Base-by-base conservation (phyloP, 169 alveolate genomes). In the Plasmodium yoelii region DNA sequence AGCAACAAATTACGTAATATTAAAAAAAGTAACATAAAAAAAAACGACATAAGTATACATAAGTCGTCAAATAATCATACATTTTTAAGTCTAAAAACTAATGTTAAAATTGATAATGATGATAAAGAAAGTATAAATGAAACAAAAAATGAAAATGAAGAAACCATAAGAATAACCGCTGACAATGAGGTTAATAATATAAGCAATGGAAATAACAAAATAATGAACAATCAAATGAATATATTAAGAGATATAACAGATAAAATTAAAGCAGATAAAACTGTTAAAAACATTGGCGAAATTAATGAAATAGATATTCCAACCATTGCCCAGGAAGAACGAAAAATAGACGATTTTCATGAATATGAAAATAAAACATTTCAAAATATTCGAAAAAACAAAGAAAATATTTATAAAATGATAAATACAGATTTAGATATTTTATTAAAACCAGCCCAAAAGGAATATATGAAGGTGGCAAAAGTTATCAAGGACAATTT, bases 391-490 rank as follows among this genome's bases (percentile, higher is more conserved):
- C 63, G 57, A 10, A 44, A 77, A 26, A 77, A 77, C 18, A 77
- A 77, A 53, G 55, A 77, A 64, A 77, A 77, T 51, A 77, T 77
- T 63, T 28, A 77, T 68, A 24, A 67, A 63, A 61, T 77, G 77
- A 77, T 77, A 63, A 77, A 77, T 57, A 59, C 63, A 46, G 88
- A 77, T 28, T 77, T 77, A 46, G 88, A 77, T 64, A 44, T 47
- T 39, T 69, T 77, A 22, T 57, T 77, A 57, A 77, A 61, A 28
- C 88, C 88, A 34, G 88, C 88, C 13, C 88, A 77, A 57, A 65
- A 49, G 59, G 88, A 77, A 53, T 77, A 77, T 77, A 77, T 77
- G 56, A 77, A 51, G 28, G 88, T 77, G 68, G 88, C 88, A 49
- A 55, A 57, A 39, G 53, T 60, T 24, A 77, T 77, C 49, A 77